Evolutionary conservation across 2,329 filamentous ascomycete genomes (phyloP).

Genomic region (Stagonosporopsis cucurbitacearum): DNA sequence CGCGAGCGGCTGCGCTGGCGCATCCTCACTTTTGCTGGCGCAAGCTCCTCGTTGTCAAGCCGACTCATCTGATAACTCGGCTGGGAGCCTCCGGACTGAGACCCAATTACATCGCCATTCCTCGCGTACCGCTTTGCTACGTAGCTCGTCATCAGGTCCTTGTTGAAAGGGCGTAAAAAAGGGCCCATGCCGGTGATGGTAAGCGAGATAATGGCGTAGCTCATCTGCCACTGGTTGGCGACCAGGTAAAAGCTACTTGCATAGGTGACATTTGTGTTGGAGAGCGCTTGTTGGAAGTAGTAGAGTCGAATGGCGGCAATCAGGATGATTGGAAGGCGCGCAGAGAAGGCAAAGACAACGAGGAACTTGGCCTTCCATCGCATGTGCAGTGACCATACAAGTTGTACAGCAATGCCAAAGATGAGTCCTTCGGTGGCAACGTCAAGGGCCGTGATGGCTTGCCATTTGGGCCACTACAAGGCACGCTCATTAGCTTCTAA

Average conservation of each 20-base stretch:
- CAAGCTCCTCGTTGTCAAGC: slow-evolving; percentile 1
- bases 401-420: slow-evolving; percentile 35
- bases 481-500: slow-evolving; percentile 4
- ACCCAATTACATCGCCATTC: slow-evolving; percentile 15
- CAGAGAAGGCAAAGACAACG: slow-evolving; percentile 39
- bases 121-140: slow-evolving; percentile 19
- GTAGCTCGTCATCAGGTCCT: slow-evolving; percentile 31
- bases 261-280: slow-evolving; percentile 26
- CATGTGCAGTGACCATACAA: slow-evolving; percentile 42
- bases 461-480: slow-evolving; percentile 39
- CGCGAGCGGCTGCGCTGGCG: neutral
- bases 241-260: slow-evolving; percentile 33
- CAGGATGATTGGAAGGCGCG: slow-evolving; percentile 38
- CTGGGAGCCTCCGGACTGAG: slow-evolving; percentile 10
- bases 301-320: slow-evolving; percentile 35
- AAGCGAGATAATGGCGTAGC: slow-evolving; percentile 44
- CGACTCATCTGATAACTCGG: slow-evolving; percentile 12
- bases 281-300: slow-evolving; percentile 31
- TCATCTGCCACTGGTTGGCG: slow-evolving; percentile 44
- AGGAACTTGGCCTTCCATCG: slow-evolving; percentile 31
- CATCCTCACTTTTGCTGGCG: slow-evolving; percentile 1
- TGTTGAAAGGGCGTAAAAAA: slow-evolving; percentile 43
- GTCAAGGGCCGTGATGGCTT: slow-evolving; percentile 37
- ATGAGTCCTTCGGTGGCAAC: slow-evolving; percentile 37
- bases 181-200: slow-evolving; percentile 43